A percentile compares a stretch with the other conserved stretches of the same genome.
These are phyloP conservation scores for Neoascochyta sp. DNA, from an alignment of 2,329 filamentous ascomycete species.

Conservation along the genomic window DNA sequence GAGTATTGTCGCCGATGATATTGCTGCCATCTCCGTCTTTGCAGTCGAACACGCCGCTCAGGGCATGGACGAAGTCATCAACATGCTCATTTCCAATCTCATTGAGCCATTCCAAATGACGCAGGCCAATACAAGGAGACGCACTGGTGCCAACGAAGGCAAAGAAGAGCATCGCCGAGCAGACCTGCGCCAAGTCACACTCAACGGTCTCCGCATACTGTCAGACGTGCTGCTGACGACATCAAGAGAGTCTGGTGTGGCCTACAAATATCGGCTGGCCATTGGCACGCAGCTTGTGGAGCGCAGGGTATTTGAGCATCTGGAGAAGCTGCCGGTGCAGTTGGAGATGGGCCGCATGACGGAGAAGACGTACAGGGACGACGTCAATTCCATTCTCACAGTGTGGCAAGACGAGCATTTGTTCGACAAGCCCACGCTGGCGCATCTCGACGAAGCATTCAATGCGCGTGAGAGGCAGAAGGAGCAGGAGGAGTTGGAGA, in stretches of 20 bases:
- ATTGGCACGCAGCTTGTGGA: constrained; percentile 70
- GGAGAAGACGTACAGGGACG: constrained; percentile 52
- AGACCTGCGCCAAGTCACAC: constrained; percentile 26
- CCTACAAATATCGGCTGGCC: constrained; percentile 76
- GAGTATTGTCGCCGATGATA: constrained; percentile 72
- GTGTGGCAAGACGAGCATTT: constrained; percentile 34
- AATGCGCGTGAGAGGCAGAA: constrained; percentile 40
- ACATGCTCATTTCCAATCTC: constrained; percentile 80
- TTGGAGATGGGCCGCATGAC: constrained; percentile 76
- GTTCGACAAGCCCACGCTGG: constrained; percentile 29
- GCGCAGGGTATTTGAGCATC: constrained; percentile 67
- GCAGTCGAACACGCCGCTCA: constrained; percentile 81
- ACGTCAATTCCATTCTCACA: constrained; percentile 32
- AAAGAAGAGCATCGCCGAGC: constrained; percentile 22
- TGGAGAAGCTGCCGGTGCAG: constrained; percentile 70
- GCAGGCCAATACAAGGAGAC: constrained; percentile 60
- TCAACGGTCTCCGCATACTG: constrained; percentile 69
- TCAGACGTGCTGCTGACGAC: constrained; percentile 73
- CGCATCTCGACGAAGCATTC: constrained; percentile 26
- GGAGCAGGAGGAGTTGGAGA: constrained; percentile 60
- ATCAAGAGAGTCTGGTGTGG: constrained; percentile 23
- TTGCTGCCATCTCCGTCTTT: constrained; percentile 81
- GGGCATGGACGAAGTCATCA: constrained; percentile 87
- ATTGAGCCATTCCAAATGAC: constrained; percentile 71
- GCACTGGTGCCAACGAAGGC: constrained; percentile 13